Conservation (phyloP, 768 basidiomycete genomes). For the Termitomyces sp. region DNA sequence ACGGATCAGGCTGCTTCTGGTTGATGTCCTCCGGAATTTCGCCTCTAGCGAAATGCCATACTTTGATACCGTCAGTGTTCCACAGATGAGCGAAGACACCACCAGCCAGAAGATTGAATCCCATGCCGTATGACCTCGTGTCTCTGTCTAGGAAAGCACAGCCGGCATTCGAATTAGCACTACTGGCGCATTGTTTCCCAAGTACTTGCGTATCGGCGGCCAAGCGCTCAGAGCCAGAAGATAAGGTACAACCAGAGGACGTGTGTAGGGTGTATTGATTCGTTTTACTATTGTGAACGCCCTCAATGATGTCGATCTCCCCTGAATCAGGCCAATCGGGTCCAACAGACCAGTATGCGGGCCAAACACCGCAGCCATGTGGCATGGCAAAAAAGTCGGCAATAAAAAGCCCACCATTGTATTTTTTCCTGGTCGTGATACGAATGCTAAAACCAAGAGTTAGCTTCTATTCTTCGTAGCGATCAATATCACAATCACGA, state of each 20-base stretch:
- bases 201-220: slow-evolving; percentile 20
- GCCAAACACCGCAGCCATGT: slow-evolving; percentile 63
- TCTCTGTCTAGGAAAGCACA: slow-evolving; percentile 41
- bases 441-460: slow-evolving; percentile 47
- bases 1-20: slow-evolving; percentile 37
- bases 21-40: slow-evolving; percentile 49
- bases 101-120: slow-evolving; percentile 40
- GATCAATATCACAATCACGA: slow-evolving; percentile 32
- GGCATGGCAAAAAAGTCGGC: slow-evolving; percentile 71
- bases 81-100: slow-evolving; percentile 57
- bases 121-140: slow-evolving; percentile 28
- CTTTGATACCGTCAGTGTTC: slow-evolving; percentile 44
- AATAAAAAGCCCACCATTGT: slow-evolving; percentile 67
- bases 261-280: slow-evolving; percentile 72
- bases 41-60: slow-evolving; percentile 52
- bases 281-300: slow-evolving; percentile 50
- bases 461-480: background rate
- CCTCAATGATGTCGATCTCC: slow-evolving; percentile 77
- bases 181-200: slow-evolving; percentile 33
- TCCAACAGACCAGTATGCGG: slow-evolving; percentile 48
- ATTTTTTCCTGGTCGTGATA: slow-evolving; percentile 58
- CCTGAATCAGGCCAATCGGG: slow-evolving; percentile 46
- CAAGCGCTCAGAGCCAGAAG: slow-evolving; percentile 17
- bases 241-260: slow-evolving; percentile 33
- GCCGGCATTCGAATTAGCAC: slow-evolving; percentile 35